These are phyloP conservation scores for Anthostomella pinea DNA, from an alignment of 2,329 filamentous ascomycete genomes.

Conservation along the genomic window DNA sequence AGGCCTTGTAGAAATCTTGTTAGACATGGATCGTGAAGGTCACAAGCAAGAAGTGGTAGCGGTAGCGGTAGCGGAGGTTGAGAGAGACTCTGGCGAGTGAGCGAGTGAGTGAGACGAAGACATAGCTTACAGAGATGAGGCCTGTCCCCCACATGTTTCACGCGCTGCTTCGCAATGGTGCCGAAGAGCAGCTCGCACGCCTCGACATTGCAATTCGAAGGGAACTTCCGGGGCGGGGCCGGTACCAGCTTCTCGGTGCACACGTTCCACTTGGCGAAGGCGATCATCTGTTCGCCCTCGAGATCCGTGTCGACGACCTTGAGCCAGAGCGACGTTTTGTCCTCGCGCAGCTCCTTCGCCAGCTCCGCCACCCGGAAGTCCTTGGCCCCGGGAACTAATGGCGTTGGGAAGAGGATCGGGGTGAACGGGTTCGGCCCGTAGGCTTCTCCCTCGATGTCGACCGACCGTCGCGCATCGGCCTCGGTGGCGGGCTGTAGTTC, in stretches of 20 bases:
- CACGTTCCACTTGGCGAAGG: conserved; percentile 33
- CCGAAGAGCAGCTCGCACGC: conserved; percentile 33
- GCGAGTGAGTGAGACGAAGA: not conserved
- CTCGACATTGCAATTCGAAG: conserved; percentile 28
- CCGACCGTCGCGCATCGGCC: conserved; percentile 35
- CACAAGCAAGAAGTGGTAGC: too few species aligned
- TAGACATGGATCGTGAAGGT: too few species aligned
- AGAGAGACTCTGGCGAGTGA: not conserved
- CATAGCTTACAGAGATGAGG: conserved; percentile 29
- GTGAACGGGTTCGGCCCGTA: conserved; percentile 33
- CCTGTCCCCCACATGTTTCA: conserved; percentile 19
- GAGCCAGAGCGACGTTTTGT: conserved; percentile 26
- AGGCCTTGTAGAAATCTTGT: conserved; percentile 31
- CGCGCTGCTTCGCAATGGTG: conserved; percentile 17
- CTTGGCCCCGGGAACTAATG: conserved; percentile 24
- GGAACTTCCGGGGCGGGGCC: conserved; percentile 15
- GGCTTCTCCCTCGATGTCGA: conserved; percentile 37
- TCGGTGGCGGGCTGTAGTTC: conserved; percentile 33
- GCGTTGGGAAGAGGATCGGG: conserved; percentile 33
- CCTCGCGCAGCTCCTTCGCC: conserved; percentile 17
- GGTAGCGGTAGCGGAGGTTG: too few species aligned
- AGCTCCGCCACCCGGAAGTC: conserved; percentile 23
- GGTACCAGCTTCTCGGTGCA: conserved; percentile 21
- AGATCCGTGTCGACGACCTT: conserved; percentile 35
- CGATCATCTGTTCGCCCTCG: conserved; percentile 28